Conservation (phyloP, 495 filamentous ascomycete species). For the Venustampulla echinocandica region DNA sequence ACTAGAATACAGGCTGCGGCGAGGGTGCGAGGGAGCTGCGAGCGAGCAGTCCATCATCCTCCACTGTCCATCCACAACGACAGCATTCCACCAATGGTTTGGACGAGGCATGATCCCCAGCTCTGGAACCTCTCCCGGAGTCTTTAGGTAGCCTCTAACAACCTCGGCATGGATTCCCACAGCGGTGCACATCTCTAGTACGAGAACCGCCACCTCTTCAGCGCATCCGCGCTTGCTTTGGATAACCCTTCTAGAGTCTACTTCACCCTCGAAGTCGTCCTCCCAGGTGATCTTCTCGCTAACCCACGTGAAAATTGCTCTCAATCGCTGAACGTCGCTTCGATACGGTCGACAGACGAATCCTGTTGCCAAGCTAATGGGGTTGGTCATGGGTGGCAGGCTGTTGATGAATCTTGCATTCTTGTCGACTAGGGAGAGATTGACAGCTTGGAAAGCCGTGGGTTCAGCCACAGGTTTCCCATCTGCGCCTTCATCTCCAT, state of each 20-base stretch:
- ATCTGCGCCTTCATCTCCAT: conserved; percentile 86
- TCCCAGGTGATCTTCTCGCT: conserved; percentile 96
- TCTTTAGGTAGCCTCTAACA: conserved; percentile 81
- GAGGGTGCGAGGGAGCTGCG: conserved; percentile 82
- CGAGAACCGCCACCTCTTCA: conserved; percentile 84
- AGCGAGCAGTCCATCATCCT: conserved; percentile 93
- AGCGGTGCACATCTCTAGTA: conserved; percentile 87
- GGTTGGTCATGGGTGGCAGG: conserved; percentile 82
- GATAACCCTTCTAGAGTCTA: conserved; percentile 76
- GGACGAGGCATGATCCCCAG: conserved; percentile 63
- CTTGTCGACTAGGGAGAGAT: conserved; percentile 84
- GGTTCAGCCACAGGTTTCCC: conserved; percentile 75
- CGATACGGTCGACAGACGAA: conserved; percentile 93
- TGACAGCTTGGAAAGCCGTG: conserved; percentile 70
- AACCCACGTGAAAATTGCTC: conserved; percentile 96
- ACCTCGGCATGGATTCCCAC: conserved; percentile 81
- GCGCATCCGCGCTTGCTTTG: conserved; percentile 76
- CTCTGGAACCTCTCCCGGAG: conserved; percentile 76
- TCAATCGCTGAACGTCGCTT: conserved; percentile 84
- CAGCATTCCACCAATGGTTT: conserved; percentile 99
- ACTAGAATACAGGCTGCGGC: conserved; percentile 65
- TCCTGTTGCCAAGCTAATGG: conserved; percentile 75
- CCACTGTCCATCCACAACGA: conserved; percentile 91
- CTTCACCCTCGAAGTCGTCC: conserved; percentile 68
- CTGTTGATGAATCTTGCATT: conserved; percentile 84